A percentile compares a stretch with the other conserved stretches of the same genome.
Evolutionary conservation across 2,329 filamentous ascomycete genomes (phyloP).

Genomic region (Calonectria pseudoturangicola): DNA sequence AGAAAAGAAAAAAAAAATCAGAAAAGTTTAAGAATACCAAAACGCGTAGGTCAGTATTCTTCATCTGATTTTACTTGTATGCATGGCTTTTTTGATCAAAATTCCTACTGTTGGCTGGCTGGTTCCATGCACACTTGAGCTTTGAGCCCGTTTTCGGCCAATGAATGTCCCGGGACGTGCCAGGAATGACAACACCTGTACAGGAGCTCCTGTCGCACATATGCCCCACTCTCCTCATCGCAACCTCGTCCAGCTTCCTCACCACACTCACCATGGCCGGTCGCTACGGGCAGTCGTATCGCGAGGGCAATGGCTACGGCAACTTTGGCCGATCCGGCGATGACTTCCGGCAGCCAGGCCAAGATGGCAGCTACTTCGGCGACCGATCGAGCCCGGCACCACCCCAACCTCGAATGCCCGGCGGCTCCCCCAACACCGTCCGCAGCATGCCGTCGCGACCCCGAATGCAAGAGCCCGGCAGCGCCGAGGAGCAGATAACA

Average conservation of each 20-base stretch:
- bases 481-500: conserved; percentile 73
- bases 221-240: conserved; percentile 24
- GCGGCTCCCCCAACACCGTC: conserved; percentile 45
- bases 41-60: not conserved
- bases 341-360: conserved; percentile 64
- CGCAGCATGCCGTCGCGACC: conserved; percentile 61
- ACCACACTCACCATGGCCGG: conserved; percentile 67
- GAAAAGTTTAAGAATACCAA: not conserved
- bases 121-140: conserved; percentile 3
- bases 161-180: conserved; percentile 18
- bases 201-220: conserved; percentile 21
- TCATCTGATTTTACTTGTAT: not conserved
- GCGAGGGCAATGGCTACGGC: conserved; percentile 66
- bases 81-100: not conserved
- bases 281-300: conserved; percentile 67
- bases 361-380: conserved; percentile 64
- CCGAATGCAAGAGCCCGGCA: conserved; percentile 64
- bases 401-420: conserved; percentile 47
- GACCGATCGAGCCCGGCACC: conserved; percentile 62
- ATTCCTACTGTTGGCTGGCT: not conserved
- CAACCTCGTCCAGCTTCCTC: conserved; percentile 38
- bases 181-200: conserved; percentile 24
- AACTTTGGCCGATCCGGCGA: conserved; percentile 64
- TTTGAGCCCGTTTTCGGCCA: conserved; percentile 3
- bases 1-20: no score